Evolutionary conservation across 1,284 basidiomycete species (phyloP), one percentile per base, ranked within the genome.

Genomic region (Pseudozyma sp.): DNA sequence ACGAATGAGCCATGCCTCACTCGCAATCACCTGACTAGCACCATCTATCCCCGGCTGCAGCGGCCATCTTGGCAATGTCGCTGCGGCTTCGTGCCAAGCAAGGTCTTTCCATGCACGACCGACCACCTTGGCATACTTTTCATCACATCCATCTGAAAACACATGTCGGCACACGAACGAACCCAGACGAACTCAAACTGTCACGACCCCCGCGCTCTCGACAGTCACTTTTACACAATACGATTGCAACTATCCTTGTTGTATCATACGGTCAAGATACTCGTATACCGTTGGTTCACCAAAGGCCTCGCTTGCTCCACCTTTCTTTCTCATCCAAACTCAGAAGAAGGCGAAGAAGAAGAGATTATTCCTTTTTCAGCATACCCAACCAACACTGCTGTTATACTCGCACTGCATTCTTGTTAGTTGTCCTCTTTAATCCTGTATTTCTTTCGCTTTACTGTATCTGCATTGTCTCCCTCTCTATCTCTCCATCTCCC

Each of bases 381-480:
- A 16, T 52, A 54, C 52, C 44, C 50, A 43, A 44, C 61, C 59
- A 50, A 64, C 57, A 59, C 8, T 44, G 61, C 62, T 59, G 58
- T 74, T 42, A 72, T 72, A 72, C 70, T 67, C 70, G 64, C 64
- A 56, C 60, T 43, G 60, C 60, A 63, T 63, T 45, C 54, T 58
- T 48, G 40, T 56, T 66, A 34, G 21, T 63, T 12, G 44, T 47
- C n/a, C n/a, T 35, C 54, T 34, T 21, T 44, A 11, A 42, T 42
- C n/a, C 25, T 25, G 38, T 43, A 16, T 47, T 13, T 40, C 45
- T 43, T 40, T 42, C 25, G 16, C 56, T 36, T 25, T 31, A 16
- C 6, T 35, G 16, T 35, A 19, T 34, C 18, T 35, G 14, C 48
- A 50, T 31, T 7, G 16, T 18, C n/a, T 16, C 13, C 16, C 31